phyloP scores from a whole-genome alignment of 129 eudicot species.

The Flaveria ramosissima region DNA sequence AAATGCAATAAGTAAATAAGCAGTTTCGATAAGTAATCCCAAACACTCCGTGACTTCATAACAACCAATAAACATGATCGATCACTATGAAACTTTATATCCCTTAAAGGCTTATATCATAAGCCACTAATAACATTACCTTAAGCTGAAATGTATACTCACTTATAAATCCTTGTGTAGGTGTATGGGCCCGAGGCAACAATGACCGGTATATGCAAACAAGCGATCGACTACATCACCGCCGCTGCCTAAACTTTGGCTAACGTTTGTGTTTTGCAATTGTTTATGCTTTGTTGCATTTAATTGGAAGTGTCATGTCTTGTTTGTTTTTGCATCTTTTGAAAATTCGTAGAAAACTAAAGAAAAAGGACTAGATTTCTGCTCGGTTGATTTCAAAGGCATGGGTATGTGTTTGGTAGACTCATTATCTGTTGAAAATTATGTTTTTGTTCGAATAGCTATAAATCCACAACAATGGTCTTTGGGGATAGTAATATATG shows the following conservation, averaged over 20 bases:
- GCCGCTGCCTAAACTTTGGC: slow-evolving; percentile 59
- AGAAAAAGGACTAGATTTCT: slow-evolving; percentile 1
- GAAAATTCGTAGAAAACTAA: slow-evolving; percentile 17
- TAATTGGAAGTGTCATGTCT: slow-evolving; percentile 21
- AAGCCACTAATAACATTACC: neutral
- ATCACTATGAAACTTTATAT: neutral
- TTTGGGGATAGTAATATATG: too few species aligned
- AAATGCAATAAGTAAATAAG: neutral
- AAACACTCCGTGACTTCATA: neutral
- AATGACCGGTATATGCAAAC: slow-evolving; percentile 96
- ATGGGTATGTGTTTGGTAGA: too few species aligned
- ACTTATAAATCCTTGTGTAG: slow-evolving; percentile 31
- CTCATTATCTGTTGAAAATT: too few species aligned
- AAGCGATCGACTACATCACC: slow-evolving; percentile 86
- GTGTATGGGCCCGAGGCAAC: slow-evolving; percentile 95
- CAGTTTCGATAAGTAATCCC: neutral
- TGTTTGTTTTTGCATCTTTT: slow-evolving; percentile 27
- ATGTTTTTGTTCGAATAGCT: too few species aligned
- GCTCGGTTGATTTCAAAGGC: too few species aligned
- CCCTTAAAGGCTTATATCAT: neutral
- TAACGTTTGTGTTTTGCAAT: neutral
- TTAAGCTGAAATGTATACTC: neutral
- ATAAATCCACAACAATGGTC: too few species aligned
- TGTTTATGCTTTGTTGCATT: slow-evolving; percentile 2
- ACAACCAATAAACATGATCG: neutral